These are phyloP conservation scores for Agarophyton chilense DNA, from an alignment of 23 red algal genomes.

Conservation along the genomic window DNA sequence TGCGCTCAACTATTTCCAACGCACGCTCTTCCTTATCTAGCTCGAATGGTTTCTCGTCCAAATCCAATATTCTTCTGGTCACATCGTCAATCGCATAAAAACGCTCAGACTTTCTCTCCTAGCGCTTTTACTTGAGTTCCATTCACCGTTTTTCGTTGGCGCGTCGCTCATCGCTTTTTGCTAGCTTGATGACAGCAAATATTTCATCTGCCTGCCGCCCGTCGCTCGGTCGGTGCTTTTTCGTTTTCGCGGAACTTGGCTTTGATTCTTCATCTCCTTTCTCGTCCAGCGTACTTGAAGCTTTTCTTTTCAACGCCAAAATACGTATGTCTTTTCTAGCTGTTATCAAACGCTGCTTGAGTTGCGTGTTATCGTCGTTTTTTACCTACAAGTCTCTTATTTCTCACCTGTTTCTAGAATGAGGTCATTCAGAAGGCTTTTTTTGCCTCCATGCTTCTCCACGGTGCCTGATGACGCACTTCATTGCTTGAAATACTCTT, in stretches of 20 bases:
- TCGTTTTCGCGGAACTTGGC: too few relatives aligned
- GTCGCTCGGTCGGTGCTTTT: too few relatives aligned
- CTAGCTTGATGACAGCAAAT: neutral
- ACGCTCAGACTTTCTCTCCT: neutral
- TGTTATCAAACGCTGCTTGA: neutral
- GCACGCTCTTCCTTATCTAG: slow-evolving; percentile 25
- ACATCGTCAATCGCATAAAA: neutral
- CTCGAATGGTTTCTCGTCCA: slow-evolving; percentile 22
- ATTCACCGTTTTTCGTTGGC: neutral
- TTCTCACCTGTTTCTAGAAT: slow-evolving; percentile 38
- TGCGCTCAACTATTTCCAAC: neutral
- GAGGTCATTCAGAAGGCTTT: too few relatives aligned
- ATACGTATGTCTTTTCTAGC: neutral
- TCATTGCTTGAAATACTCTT: too few relatives aligned
- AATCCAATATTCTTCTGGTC: neutral
- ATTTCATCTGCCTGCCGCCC: neutral
- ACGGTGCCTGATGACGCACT: too few relatives aligned
- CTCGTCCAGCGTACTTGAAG: too few relatives aligned
- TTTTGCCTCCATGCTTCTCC: too few relatives aligned
- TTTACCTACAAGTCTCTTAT: neutral
- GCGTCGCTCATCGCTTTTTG: neutral
- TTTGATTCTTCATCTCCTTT: too few relatives aligned
- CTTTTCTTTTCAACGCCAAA: neutral
- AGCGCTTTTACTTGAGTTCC: neutral
- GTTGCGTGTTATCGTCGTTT: neutral